Evolutionary conservation across 306 rosid species (phyloP).

Genomic region (Vachellia collinsii): DNA sequence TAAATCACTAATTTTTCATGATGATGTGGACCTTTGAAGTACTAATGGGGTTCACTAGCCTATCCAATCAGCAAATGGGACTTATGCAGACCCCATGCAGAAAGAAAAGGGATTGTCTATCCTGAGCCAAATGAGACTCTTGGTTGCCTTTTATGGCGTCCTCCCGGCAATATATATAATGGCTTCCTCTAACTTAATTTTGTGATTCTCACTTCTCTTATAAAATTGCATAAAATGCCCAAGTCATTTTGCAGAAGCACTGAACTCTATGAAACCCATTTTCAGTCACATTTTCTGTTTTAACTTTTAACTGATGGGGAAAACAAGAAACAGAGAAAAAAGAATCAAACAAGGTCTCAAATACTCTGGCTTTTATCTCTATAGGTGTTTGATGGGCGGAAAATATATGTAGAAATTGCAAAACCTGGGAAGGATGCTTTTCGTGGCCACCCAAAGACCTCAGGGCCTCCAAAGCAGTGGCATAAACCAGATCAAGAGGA

Average conservation of each 20-base stretch:
- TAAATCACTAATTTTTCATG: not conserved
- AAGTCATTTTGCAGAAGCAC: not conserved
- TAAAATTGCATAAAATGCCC: not conserved
- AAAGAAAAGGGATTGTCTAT: not conserved
- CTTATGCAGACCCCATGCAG: not conserved
- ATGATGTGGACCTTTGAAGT: not conserved
- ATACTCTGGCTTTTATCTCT: not conserved
- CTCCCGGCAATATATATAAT: not conserved
- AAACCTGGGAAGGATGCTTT: slow-evolving; percentile 58
- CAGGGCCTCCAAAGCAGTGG: slow-evolving; percentile 77
- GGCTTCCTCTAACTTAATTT: not conserved
- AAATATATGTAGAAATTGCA: slow-evolving; percentile 69
- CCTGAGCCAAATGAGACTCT: not conserved
- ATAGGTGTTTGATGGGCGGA: slow-evolving; percentile 68
- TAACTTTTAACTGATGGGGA: not conserved
- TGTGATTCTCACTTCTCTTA: not conserved
- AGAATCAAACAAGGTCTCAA: not conserved
- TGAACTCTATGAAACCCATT: not conserved
- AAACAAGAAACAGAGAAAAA: not conserved
- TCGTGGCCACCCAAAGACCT: slow-evolving; percentile 50
- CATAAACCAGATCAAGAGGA: slow-evolving; percentile 58
- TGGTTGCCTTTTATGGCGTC: not conserved
- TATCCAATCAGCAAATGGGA: not conserved
- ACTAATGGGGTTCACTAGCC: not conserved
- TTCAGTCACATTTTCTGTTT: not conserved